phyloP scores from a whole-genome alignment of 495 filamentous ascomycete genomes.

The Delitschia confertaspora region DNA sequence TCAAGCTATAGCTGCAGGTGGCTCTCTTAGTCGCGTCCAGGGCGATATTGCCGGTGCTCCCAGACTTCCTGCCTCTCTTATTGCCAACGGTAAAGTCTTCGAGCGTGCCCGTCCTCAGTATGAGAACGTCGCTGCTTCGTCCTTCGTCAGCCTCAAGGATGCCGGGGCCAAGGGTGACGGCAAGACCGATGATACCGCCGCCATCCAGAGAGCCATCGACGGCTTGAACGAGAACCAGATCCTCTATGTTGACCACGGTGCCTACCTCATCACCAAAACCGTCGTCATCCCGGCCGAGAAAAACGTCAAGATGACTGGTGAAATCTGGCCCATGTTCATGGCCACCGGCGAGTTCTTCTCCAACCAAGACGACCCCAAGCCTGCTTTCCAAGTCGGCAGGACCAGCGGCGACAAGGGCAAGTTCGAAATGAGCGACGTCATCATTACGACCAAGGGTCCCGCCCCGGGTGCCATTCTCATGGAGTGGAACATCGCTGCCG shows the following conservation, averaged over 20 bases:
- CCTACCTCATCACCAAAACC: slow-evolving; percentile 34
- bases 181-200: slow-evolving; percentile 54
- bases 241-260: slow-evolving; percentile 39
- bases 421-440: slow-evolving; percentile 53
- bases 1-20: slow-evolving; percentile 40
- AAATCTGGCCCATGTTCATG: slow-evolving; percentile 57
- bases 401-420: slow-evolving; percentile 41
- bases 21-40: slow-evolving; percentile 38
- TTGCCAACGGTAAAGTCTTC: slow-evolving; percentile 47
- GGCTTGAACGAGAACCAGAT: slow-evolving; percentile 39
- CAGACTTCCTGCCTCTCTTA: slow-evolving; percentile 36
- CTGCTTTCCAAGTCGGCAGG: slow-evolving; percentile 57
- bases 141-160: slow-evolving; percentile 52
- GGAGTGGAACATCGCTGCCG: slow-evolving; percentile 57
- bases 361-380: slow-evolving; percentile 51
- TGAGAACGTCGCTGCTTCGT: slow-evolving; percentile 39
- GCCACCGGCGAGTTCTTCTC: slow-evolving; percentile 52
- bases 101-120: slow-evolving; percentile 63
- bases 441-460: slow-evolving; percentile 52
- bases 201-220: slow-evolving; percentile 42
- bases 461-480: slow-evolving; percentile 64
- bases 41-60: slow-evolving; percentile 31
- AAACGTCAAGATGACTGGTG: slow-evolving; percentile 35
- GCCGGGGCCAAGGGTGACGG: slow-evolving; percentile 62
- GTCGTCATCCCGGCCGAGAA: slow-evolving; percentile 32